Evolutionary conservation across 2,329 filamentous ascomycete genomes (phyloP).

Genomic region (Neonectria faginata): DNA sequence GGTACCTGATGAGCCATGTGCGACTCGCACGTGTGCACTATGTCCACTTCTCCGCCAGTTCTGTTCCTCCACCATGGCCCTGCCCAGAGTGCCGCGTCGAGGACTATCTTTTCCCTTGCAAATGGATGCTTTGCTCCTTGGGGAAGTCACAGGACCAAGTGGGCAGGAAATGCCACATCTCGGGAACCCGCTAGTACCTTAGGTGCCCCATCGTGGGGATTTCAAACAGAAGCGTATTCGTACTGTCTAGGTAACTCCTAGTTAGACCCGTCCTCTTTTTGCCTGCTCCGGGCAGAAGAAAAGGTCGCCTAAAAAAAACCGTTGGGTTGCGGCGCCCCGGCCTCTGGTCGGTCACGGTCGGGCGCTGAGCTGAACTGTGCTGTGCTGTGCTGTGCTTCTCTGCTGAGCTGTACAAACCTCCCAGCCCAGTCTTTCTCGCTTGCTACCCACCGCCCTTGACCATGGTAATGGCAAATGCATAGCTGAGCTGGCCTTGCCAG

Average conservation of each 20-base stretch:
- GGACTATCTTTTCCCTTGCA: neutral
- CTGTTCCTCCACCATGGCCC: too few relatives aligned
- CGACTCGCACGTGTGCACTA: conserved; percentile 23
- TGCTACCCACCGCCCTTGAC: neutral
- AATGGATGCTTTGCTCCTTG: neutral
- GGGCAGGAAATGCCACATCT: neutral
- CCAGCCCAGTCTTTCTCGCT: conserved; percentile 19
- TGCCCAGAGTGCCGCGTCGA: neutral
- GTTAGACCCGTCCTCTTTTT: too few relatives aligned
- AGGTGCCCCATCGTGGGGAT: neutral
- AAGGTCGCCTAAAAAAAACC: neutral
- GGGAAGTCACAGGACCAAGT: neutral
- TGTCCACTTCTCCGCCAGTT: neutral
- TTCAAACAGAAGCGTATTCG: neutral
- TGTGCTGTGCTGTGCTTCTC: conserved; percentile 15
- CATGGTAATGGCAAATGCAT: conserved; percentile 14
- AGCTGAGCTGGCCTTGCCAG: conserved; percentile 23
- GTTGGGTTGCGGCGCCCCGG: conserved; percentile 14
- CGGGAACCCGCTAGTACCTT: neutral
- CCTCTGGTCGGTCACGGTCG: conserved; percentile 3
- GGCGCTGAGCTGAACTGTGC: conserved; percentile 19
- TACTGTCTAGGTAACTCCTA: neutral
- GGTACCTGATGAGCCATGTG: conserved; percentile 29
- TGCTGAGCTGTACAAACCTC: conserved; percentile 25
- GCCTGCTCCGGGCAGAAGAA: neutral